Percentiles rank a stretch among this genome's conserved stretches.
phyloP scores from a whole-genome alignment of 768 basidiomycete genomes.

The Rhodotorula diobovata region DNA sequence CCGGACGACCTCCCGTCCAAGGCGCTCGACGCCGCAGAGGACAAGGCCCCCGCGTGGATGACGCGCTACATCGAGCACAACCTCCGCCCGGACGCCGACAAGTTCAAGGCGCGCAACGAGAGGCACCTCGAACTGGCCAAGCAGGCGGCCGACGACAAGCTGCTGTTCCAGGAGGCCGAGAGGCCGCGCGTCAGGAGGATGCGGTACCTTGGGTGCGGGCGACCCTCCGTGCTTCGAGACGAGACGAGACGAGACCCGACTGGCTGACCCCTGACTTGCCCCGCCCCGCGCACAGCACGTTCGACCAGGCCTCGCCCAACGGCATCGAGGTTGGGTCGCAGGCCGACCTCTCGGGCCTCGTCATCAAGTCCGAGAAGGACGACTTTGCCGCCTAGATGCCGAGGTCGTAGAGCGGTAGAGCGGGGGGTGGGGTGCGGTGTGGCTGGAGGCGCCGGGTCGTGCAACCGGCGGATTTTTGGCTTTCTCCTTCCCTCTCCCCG shows the following conservation, averaged over 20 bases:
- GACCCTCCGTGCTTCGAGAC: no score
- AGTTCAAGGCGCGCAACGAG: constrained; percentile 48
- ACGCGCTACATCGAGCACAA: constrained; percentile 46
- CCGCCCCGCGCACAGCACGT: constrained; percentile 40
- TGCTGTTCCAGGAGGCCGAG: constrained; percentile 51
- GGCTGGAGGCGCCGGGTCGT: not conserved
- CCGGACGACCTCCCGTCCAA: constrained; percentile 40
- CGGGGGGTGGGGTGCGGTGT: not conserved
- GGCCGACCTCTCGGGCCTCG: constrained; percentile 47
- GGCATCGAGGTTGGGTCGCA: constrained; percentile 47
- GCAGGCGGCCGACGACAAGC: constrained; percentile 46
- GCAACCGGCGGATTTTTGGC: no score
- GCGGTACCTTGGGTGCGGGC: constrained; percentile 47
- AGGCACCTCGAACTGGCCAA: constrained; percentile 48
- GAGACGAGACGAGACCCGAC: no score
- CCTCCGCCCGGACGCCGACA: constrained; percentile 44
- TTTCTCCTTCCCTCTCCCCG: not conserved
- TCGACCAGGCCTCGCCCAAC: constrained; percentile 49
- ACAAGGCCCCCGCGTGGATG: constrained; percentile 23
- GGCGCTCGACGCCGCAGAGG: not conserved
- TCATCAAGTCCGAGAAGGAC: constrained; percentile 44
- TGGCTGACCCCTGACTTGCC: no score
- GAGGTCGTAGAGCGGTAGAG: not conserved
- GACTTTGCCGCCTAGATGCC: constrained; percentile 19
- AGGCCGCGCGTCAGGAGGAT: constrained; percentile 46